Conservation (phyloP, 495 filamentous ascomycete species). For the Choiromyces venosus region DNA sequence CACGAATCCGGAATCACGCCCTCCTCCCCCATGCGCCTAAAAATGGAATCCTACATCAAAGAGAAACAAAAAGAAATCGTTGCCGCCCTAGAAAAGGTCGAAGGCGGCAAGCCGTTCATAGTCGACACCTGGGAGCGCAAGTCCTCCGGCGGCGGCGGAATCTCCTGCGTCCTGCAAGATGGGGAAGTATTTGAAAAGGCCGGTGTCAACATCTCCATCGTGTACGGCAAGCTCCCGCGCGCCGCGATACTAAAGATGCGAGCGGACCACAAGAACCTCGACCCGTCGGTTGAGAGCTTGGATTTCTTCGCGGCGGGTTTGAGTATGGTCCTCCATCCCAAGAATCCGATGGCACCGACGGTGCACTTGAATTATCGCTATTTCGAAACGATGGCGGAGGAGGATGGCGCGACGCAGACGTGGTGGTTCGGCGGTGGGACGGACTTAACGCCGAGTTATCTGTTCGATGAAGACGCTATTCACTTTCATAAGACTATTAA, state of each 20-base stretch:
- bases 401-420: conserved; percentile 63
- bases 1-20: conserved; percentile 60
- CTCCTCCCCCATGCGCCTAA: conserved; percentile 87
- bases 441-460: conserved; percentile 86
- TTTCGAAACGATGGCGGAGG: conserved; percentile 83
- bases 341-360: conserved; percentile 93
- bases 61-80: conserved; percentile 85
- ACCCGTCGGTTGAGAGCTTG: conserved; percentile 63
- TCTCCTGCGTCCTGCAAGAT: conserved; percentile 89
- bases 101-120: conserved; percentile 71
- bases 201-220: conserved; percentile 87
- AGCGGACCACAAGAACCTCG: conserved; percentile 86
- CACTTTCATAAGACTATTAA: conserved; percentile 95
- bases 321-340: conserved; percentile 84
- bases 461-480: conserved; percentile 93
- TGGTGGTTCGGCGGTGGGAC: conserved; percentile 99
- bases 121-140: conserved; percentile 83
- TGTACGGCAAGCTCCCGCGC: conserved; percentile 86
- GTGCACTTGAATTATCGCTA: conserved; percentile 99
- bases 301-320: conserved; percentile 93
- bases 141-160: conserved; percentile 72
- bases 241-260: conserved; percentile 90
- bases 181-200: conserved; percentile 98
- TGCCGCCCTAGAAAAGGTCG: conserved; percentile 67
- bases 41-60: conserved; percentile 95